Percentiles rank a stretch among this genome's conserved stretches.
These are phyloP conservation scores for Microdochium paspali DNA, from an alignment of 2,329 filamentous ascomycete species.

Conservation along the genomic window DNA sequence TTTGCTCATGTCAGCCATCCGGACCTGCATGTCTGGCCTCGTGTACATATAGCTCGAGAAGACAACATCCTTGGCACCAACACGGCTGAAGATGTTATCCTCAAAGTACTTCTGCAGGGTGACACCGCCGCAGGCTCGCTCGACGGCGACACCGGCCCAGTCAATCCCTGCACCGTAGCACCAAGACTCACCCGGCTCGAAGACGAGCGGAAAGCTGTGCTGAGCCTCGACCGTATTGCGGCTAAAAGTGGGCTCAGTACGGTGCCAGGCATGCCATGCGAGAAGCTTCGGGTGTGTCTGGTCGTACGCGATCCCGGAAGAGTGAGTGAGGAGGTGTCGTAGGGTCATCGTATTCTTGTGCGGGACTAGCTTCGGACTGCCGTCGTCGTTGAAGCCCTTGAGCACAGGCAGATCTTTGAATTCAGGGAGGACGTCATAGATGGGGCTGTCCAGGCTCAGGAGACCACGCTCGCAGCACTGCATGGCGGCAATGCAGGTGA, in stretches of 20 bases:
- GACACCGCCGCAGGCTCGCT: constrained; percentile 7
- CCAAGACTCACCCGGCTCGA: constrained; percentile 33
- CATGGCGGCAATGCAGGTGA: constrained; percentile 30
- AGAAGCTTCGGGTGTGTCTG: constrained; percentile 14
- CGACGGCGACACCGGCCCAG: constrained; percentile 23
- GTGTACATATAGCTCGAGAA: constrained; percentile 8
- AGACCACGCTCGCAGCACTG: constrained; percentile 33
- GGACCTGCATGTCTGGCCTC: constrained; percentile 6
- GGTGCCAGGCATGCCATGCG: constrained; percentile 14
- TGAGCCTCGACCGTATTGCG: constrained; percentile 13
- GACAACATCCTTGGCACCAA: constrained; percentile 7
- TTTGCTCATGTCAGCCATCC: constrained; percentile 11
- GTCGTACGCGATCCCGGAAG: constrained; percentile 32
- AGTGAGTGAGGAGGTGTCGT: constrained; percentile 38
- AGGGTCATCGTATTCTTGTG: constrained; percentile 28
- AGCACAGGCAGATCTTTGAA: constrained; percentile 25
- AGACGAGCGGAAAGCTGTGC: constrained; percentile 26
- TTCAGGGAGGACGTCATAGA: constrained; percentile 29
- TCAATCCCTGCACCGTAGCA: constrained; percentile 31
- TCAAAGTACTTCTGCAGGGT: constrained; percentile 9
- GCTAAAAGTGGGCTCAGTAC: constrained; percentile 11
- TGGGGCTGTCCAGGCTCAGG: constrained; percentile 27
- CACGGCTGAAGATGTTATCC: constrained; percentile 7
- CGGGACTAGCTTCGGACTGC: constrained; percentile 24
- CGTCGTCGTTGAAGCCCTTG: constrained; percentile 23